Conservation (phyloP, 169 alveolate genomes). For the Neospora caninum region DNA sequence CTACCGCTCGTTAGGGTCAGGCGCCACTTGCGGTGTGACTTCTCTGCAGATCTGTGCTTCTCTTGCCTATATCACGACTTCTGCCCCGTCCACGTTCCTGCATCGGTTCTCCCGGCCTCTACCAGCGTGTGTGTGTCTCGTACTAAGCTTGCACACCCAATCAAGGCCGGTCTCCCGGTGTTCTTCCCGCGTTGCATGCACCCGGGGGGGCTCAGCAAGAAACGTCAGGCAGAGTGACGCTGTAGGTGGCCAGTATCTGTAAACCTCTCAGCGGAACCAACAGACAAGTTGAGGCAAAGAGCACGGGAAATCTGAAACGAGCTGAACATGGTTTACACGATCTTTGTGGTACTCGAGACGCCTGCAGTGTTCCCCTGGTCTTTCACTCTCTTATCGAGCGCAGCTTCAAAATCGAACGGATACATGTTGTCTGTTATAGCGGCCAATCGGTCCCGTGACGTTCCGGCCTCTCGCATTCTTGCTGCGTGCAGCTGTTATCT, state of each 20-base stretch:
- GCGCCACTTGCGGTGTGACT: neutral
- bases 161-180: neutral
- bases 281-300: neutral
- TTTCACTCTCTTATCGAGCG: neutral
- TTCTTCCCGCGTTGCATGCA: neutral
- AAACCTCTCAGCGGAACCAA: neutral
- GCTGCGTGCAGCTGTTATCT: neutral
- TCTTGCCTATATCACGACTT: neutral
- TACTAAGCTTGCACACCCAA: neutral
- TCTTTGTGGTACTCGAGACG: neutral
- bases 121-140: neutral
- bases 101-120: neutral
- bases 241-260: neutral
- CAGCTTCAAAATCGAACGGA: neutral
- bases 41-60: neutral
- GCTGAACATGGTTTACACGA: neutral
- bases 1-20: neutral
- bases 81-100: neutral
- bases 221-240: neutral
- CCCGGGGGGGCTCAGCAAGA: neutral
- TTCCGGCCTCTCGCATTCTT: neutral
- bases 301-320: neutral
- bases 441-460: neutral
- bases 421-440: neutral
- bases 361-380: neutral